A percentile compares a stretch with the other conserved stretches of the same genome.
Evolutionary conservation across 1,284 basidiomycete species (phyloP).

Genomic region (Rhodotorula sp.): DNA sequence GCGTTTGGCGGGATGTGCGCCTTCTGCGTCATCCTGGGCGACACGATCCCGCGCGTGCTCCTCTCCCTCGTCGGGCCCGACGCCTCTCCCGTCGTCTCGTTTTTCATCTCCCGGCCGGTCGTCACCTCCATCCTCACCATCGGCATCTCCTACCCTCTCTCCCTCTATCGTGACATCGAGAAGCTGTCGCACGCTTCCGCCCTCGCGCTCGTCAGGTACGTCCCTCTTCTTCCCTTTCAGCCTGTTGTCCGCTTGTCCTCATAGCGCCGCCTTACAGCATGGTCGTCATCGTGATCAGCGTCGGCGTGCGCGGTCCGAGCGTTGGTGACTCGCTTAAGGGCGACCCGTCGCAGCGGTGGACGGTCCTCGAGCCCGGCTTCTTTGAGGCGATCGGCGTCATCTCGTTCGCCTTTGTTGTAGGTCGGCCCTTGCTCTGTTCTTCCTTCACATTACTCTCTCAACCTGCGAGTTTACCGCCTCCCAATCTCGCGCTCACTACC

Average conservation of each 20-base stretch:
- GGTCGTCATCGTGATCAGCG: constrained; percentile 87
- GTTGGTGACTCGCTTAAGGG: constrained; percentile 80
- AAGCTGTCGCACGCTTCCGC: constrained; percentile 91
- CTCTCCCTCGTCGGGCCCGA: constrained; percentile 81
- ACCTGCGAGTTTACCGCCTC: not conserved
- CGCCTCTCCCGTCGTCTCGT: constrained; percentile 66
- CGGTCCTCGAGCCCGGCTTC: constrained; percentile 72
- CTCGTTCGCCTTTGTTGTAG: constrained; percentile 74
- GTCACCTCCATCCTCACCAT: constrained; percentile 74
- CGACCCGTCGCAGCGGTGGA: constrained; percentile 60
- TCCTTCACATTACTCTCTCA: not conserved
- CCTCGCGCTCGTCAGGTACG: constrained; percentile 58
- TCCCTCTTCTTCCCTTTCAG: not conserved
- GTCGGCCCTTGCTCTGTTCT: not conserved
- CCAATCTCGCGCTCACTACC: not conserved
- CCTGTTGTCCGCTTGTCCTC: too few species aligned
- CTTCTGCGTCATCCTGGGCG: constrained; percentile 84
- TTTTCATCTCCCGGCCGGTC: constrained; percentile 84
- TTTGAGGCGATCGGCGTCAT: constrained; percentile 74
- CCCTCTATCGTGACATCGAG: constrained; percentile 94
- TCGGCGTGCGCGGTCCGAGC: constrained; percentile 80
- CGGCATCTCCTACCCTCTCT: constrained; percentile 89
- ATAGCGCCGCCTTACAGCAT: constrained; percentile 64
- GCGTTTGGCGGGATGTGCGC: constrained; percentile 96
- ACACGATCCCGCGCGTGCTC: constrained; percentile 95